phyloP scores from a whole-genome alignment of 257 asterid species.

The Knoxia roxburghii region DNA sequence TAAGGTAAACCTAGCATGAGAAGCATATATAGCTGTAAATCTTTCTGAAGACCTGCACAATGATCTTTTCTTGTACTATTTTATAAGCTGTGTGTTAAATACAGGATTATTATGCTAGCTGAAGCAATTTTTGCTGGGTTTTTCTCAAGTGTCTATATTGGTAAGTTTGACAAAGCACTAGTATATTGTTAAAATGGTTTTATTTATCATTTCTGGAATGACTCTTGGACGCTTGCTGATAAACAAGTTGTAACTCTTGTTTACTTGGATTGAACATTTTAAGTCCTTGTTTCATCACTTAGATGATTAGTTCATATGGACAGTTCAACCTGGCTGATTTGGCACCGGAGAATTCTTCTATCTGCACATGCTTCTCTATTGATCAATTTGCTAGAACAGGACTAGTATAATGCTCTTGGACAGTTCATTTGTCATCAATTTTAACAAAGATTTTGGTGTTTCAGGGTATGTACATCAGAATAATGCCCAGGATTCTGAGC shows the following conservation, averaged over 20 bases:
- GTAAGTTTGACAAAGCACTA: conserved; percentile 44
- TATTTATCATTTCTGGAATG: conserved; percentile 1
- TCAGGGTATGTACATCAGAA: conserved; percentile 89
- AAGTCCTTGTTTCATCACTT: background rate
- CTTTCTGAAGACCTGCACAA: background rate
- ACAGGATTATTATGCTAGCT: conserved; percentile 81
- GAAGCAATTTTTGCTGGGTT: conserved; percentile 87
- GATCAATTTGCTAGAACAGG: background rate
- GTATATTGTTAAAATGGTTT: background rate
- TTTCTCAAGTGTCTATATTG: conserved; percentile 73
- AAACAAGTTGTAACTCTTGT: background rate
- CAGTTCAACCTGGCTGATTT: conserved; percentile 1
- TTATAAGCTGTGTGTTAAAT: conserved; percentile 21
- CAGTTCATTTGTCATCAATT: background rate
- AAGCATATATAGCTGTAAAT: background rate
- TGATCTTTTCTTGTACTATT: conserved; percentile 16
- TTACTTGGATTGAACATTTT: background rate
- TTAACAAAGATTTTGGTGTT: conserved; percentile 21
- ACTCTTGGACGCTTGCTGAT: background rate
- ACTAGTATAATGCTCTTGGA: background rate
- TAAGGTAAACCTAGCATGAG: conserved; percentile 1
- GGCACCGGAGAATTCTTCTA: background rate
- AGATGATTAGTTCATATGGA: background rate
- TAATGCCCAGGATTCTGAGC: conserved; percentile 88
- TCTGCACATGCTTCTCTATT: background rate